Conservation (phyloP, 2,329 filamentous ascomycete genomes). For the Coleophoma cylindrospora region DNA sequence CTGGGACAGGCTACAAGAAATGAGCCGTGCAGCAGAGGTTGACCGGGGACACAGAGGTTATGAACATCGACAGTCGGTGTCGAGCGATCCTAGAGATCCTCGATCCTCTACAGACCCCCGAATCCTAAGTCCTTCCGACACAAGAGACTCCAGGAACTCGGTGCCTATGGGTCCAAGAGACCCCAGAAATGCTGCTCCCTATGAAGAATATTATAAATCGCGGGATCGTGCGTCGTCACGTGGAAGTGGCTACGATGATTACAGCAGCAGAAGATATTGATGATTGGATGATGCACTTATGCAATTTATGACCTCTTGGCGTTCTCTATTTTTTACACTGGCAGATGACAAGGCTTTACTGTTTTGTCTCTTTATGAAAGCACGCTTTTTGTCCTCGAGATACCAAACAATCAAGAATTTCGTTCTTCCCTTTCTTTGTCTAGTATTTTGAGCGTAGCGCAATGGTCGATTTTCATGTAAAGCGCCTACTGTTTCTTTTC, state of each 20-base stretch:
- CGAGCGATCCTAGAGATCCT: neutral
- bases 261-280: neutral
- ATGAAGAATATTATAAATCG: neutral
- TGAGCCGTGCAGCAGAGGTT: neutral
- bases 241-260: neutral
- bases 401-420: too few species aligned
- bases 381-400: too few species aligned
- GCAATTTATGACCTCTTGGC: too few species aligned
- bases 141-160: neutral
- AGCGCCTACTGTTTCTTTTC: too few species aligned
- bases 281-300: neutral
- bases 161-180: neutral
- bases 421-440: too few species aligned
- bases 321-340: too few species aligned
- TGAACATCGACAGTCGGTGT: neutral
- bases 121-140: neutral
- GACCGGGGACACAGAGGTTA: neutral
- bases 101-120: neutral
- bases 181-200: neutral
- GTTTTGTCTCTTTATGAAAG: too few species aligned
- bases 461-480: too few species aligned
- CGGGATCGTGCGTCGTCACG: neutral
- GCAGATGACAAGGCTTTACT: too few species aligned
- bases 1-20: constrained; percentile 2
- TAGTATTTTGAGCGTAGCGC: too few species aligned